Evolutionary conservation across 2,329 filamentous ascomycete genomes (phyloP).

Genomic region (Verticillium nubilum): DNA sequence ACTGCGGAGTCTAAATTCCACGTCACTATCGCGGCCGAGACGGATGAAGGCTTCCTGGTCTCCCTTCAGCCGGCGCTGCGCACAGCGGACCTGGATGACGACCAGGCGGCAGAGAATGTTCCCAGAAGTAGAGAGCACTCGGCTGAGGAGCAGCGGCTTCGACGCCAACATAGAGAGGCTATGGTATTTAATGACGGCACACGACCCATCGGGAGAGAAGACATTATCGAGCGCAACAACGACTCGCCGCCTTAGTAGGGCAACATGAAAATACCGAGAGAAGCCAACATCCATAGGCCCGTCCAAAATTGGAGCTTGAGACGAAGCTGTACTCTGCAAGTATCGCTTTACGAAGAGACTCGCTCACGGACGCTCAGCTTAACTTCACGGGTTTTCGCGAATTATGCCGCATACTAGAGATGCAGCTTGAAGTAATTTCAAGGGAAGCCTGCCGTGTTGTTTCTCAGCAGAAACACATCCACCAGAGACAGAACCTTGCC

Average conservation of each 20-base stretch:
- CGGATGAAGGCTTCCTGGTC: slow-evolving; percentile 20
- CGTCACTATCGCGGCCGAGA: slow-evolving; percentile 8
- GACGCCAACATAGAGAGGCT: slow-evolving; percentile 75
- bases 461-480: no score
- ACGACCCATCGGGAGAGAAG: slow-evolving; percentile 63
- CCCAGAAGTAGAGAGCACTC: slow-evolving; percentile 43
- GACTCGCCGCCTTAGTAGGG: slow-evolving; percentile 23
- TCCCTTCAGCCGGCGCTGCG: slow-evolving; percentile 27
- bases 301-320: no score
- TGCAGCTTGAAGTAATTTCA: no score
- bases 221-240: slow-evolving; percentile 69
- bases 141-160: slow-evolving; percentile 63
- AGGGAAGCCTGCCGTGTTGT: no score
- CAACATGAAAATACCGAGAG: no score
- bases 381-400: no score
- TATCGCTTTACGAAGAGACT: no score
- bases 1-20: slow-evolving; percentile 24
- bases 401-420: no score
- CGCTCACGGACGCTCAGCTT: no score
- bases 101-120: slow-evolving; percentile 21
- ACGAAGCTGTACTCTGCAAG: no score
- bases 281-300: no score
- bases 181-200: slow-evolving; percentile 90
- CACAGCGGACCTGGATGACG: slow-evolving; percentile 19
- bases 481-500: no score